These are phyloP conservation scores for Russula lepida DNA, from an alignment of 768 basidiomycete species.

Conservation along the genomic window DNA sequence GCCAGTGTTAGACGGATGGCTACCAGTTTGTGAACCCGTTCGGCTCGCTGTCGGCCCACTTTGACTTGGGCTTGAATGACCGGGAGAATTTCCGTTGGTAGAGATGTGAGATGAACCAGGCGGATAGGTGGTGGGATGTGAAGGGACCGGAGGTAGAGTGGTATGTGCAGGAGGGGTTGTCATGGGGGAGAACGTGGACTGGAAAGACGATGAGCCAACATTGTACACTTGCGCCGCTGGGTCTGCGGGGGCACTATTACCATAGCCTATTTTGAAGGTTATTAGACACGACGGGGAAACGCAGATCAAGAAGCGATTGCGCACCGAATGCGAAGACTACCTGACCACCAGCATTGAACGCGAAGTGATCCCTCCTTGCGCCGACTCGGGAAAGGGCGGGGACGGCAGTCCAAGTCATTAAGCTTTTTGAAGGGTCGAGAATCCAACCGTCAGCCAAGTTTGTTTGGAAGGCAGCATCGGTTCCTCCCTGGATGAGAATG, in stretches of 20 bases:
- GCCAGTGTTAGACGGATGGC: constrained; percentile 12
- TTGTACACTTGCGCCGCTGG: constrained; percentile 49
- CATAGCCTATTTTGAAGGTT: constrained; percentile 35
- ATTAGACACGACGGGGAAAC: not conserved
- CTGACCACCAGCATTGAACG: constrained; percentile 47
- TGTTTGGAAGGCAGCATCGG: constrained; percentile 42
- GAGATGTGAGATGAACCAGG: constrained; percentile 8
- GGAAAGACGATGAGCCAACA: constrained; percentile 29
- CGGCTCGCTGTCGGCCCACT: not conserved
- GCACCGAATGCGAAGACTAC: constrained; percentile 75
- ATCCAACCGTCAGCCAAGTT: constrained; percentile 65
- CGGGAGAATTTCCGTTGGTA: not conserved
- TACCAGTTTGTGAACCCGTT: constrained; percentile 7
- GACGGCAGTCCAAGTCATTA: constrained; percentile 53
- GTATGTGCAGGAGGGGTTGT: constrained; percentile 24
- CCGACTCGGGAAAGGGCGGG: constrained; percentile 50
- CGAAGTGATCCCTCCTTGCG: constrained; percentile 65
- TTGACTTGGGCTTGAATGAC: constrained; percentile 1
- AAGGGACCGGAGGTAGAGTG: constrained; percentile 23
- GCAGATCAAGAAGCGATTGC: constrained; percentile 23
- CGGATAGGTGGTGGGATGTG: constrained; percentile 15
- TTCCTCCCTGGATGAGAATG: constrained; percentile 74
- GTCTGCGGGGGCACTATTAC: constrained; percentile 42
- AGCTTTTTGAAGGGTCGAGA: constrained; percentile 46
- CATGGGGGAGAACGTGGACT: constrained; percentile 33